A percentile compares a stretch with the other conserved stretches of the same genome.
These are phyloP conservation scores for Citrus sinensis DNA, from an alignment of 345 rosid species.

Conservation along the genomic window DNA sequence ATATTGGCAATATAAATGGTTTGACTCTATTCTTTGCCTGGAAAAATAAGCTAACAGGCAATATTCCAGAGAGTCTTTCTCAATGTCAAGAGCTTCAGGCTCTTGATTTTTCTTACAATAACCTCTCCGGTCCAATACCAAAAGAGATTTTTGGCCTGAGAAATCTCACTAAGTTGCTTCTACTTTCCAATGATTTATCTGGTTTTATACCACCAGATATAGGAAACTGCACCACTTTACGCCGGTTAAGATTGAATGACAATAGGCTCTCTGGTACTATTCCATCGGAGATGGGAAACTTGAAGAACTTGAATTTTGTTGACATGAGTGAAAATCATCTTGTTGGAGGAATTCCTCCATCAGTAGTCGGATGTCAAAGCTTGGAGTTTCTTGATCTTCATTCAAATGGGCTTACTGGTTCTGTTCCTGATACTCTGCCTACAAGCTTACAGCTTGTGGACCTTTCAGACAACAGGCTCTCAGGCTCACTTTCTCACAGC, in stretches of 20 bases:
- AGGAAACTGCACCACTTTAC: conserved; percentile 73
- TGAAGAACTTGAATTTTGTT: conserved; percentile 64
- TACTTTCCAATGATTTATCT: conserved; percentile 72
- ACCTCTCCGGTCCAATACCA: conserved; percentile 69
- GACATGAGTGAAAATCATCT: conserved; percentile 72
- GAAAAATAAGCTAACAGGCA: conserved; percentile 82
- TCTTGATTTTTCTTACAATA: conserved; percentile 86
- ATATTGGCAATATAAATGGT: conserved; percentile 59
- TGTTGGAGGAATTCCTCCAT: conserved; percentile 59
- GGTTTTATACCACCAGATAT: conserved; percentile 78
- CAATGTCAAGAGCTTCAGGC: conserved; percentile 77
- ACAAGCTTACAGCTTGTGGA: conserved; percentile 62
- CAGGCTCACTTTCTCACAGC: conserved; percentile 53
- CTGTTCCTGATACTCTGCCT: conserved; percentile 65
- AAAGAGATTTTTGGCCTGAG: conserved; percentile 51
- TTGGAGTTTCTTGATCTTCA: conserved; percentile 80
- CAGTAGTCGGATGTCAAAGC: conserved; percentile 51
- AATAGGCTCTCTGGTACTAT: conserved; percentile 69
- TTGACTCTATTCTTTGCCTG: conserved; percentile 85
- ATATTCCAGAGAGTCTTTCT: conserved; percentile 61
- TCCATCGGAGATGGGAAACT: conserved; percentile 70
- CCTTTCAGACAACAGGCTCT: conserved; percentile 67
- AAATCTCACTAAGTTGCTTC: conserved; percentile 80
- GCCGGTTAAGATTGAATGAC: conserved; percentile 60
- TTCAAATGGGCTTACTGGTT: conserved; percentile 69